Evolutionary conservation across 73 alveolate genomes (phyloP), one percentile per base, ranked within the genome.

Genomic region (Stentor coeruleus): DNA sequence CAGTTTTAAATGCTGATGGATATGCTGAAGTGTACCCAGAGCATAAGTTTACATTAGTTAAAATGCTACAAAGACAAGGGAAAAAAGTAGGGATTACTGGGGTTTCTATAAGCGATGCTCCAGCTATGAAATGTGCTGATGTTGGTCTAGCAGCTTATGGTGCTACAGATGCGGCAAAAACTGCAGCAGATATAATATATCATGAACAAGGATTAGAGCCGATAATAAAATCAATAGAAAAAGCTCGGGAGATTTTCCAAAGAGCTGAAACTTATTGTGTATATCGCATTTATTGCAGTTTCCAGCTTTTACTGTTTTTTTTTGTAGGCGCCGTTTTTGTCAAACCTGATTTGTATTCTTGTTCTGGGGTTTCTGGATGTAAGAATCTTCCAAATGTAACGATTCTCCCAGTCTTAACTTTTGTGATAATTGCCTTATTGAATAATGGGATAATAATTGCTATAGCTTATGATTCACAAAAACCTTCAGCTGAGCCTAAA

Each of bases 101-200:
- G 35, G 90, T 81, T 80, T 88, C 88, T 28, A 84, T 90, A n/a
- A 88, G 85, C 38, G 94, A 88, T 81, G 94, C 91, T 11, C 88
- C 94, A 2, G 94, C 94, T 58, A 58, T 88, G 36, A 85, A 87
- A 38, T 81, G 81, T 81, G 79, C 92, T 33, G 94, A 88, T 81
- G 94, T 88, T 35, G 94, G 94, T 39, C 81, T 88, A 80, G 90
- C 94, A 11, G 89, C 85, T 88, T 88, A 81, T 58, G 93, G 84
- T 0, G 94, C 92, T 3, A 82, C 91, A 28, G 94, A 88, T 81
- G 85, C 89, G 1, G 94, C 94, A 3, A 84, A 85, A 81, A 87
- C 84, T n/a, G 93, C 94, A 38, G 33, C 88, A 42, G 94, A 88
- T 81, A 88, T 88, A 20, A 82, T 88, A 20, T 72, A 26, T 20